Percentiles rank a stretch among this genome's conserved stretches.
These are phyloP conservation scores for Tilletia setariae DNA, from an alignment of 1,284 basidiomycete species.

Conservation along the genomic window DNA sequence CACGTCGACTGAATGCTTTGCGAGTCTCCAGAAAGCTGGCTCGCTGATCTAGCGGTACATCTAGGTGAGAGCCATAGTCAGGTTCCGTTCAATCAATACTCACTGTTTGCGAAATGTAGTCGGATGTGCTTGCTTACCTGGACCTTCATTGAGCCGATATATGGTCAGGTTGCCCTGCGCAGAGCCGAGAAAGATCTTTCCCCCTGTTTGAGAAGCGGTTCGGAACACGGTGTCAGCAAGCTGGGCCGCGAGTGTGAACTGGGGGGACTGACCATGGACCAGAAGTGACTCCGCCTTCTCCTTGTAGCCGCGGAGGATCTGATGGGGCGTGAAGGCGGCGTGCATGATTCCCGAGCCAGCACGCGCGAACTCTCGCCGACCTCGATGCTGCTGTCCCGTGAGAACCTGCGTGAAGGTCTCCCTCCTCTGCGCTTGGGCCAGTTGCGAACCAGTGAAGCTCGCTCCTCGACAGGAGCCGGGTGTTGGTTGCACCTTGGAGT, in stretches of 20 bases:
- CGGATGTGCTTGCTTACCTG: background rate
- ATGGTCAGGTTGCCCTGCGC: constrained; percentile 29
- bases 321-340: constrained; percentile 19
- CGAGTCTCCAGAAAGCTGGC: constrained; percentile 18
- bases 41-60: constrained; percentile 2
- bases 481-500: no score
- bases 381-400: no score
- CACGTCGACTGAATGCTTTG: constrained; percentile 61
- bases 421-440: no score
- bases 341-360: constrained; percentile 14
- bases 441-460: no score
- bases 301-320: constrained; percentile 18
- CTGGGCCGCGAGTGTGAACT: background rate
- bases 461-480: no score
- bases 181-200: constrained; percentile 41
- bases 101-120: background rate
- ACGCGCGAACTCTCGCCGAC: no score
- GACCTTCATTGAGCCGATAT: constrained; percentile 25
- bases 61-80: background rate
- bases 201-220: constrained; percentile 16
- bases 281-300: constrained; percentile 18
- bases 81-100: no score
- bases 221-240: background rate
- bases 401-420: no score
- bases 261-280: constrained; percentile 12